A percentile compares a stretch with the other conserved stretches of the same genome.
These are phyloP conservation scores for Globisporangium paroecandrum DNA, from an alignment of 352 stramenopile genomes.

Conservation along the genomic window DNA sequence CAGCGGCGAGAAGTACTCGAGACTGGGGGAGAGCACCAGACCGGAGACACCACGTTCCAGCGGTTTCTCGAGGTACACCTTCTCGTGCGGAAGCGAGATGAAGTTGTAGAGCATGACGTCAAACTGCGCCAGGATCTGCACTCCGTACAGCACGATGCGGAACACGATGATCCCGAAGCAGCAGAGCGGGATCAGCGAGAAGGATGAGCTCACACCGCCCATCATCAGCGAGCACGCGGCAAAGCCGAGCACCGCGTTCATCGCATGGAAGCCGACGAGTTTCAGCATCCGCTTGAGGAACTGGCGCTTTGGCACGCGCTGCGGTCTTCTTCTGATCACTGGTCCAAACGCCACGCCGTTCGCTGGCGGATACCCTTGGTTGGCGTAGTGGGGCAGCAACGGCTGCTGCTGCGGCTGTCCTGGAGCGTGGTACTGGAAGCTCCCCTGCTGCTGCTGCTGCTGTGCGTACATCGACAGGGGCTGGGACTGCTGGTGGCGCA, in stretches of 20 bases:
- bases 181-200: constrained; percentile 59
- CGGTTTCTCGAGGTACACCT: constrained; percentile 12
- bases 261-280: constrained; percentile 40
- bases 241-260: constrained; percentile 56
- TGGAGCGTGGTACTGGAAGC: constrained; percentile 8
- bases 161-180: constrained; percentile 63
- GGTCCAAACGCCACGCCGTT: not conserved
- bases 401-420: constrained; percentile 6
- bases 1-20: constrained; percentile 54
- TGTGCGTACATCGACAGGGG: not conserved
- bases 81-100: constrained; percentile 24
- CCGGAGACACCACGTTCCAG: not conserved
- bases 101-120: constrained; percentile 68
- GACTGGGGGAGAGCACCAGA: constrained; percentile 32
- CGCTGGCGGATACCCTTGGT: not conserved
- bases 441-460: not conserved
- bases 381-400: constrained; percentile 2
- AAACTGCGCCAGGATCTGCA: constrained; percentile 42
- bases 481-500: constrained; percentile 8
- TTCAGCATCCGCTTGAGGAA: constrained; percentile 5
- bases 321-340: not conserved
- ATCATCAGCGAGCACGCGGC: constrained; percentile 49
- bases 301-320: not conserved
- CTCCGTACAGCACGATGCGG: constrained; percentile 53
- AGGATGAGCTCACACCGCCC: constrained; percentile 42